phyloP scores from a whole-genome alignment of 352 stramenopile species.

The Chrysophaeum taylorii region DNA sequence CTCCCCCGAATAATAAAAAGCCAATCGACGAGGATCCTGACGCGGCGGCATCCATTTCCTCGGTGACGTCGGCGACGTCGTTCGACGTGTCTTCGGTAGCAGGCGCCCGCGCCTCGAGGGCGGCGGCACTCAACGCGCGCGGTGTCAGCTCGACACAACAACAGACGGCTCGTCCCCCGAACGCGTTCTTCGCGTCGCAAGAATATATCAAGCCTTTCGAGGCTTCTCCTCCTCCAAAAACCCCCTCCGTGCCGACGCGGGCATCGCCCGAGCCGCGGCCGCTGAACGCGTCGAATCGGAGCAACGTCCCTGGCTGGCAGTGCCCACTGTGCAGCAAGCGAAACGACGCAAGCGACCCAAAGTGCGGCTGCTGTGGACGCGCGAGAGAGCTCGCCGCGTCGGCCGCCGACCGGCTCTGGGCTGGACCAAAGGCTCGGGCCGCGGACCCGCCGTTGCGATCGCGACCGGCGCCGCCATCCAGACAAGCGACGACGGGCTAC shows the following conservation, averaged over 20 bases:
- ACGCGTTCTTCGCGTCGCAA: not conserved
- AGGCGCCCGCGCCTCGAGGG: no score
- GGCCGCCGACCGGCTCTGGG: not conserved
- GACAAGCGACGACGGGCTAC: not conserved
- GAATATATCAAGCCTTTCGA: no score
- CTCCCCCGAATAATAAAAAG: no score
- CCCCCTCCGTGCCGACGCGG: not conserved
- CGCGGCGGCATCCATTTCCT: no score
- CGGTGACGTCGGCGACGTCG: no score
- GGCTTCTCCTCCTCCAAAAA: no score
- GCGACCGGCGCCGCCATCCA: not conserved
- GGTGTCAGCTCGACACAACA: not conserved
- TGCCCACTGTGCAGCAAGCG: not conserved
- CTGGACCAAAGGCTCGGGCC: not conserved
- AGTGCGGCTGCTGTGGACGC: not conserved
- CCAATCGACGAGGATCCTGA: no score
- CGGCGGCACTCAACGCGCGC: not conserved
- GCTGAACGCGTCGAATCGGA: not conserved
- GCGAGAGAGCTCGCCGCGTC: not conserved
- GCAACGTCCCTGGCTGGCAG: not conserved
- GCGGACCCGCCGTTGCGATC: not conserved
- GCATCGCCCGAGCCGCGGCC: not conserved
- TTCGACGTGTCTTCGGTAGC: no score
- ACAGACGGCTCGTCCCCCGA: not conserved
- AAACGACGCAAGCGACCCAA: not conserved